Conservation (phyloP, 2,329 filamentous ascomycete genomes). For the Arthrinium puccinioides region DNA sequence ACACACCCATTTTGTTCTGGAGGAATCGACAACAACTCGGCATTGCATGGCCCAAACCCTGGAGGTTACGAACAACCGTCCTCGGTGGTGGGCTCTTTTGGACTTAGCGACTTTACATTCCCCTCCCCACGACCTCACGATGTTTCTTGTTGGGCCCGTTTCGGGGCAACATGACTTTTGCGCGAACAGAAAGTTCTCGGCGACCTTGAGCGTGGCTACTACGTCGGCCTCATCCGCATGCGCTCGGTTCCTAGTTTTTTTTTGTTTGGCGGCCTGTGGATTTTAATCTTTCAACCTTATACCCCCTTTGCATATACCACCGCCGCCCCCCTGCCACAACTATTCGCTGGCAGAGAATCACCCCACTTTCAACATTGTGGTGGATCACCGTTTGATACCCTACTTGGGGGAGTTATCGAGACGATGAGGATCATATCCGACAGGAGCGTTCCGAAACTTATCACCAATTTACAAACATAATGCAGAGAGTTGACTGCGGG, state of each 20-base stretch:
- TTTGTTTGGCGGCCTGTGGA: constrained; percentile 1
- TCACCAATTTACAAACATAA: too few relatives aligned
- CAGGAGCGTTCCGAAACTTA: too few relatives aligned
- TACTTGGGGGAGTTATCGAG: too few relatives aligned
- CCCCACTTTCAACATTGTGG: constrained; percentile 9
- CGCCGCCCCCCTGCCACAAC: not conserved
- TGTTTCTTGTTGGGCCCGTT: constrained; percentile 3
- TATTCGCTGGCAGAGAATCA: constrained; percentile 7
- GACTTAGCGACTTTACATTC: constrained; percentile 16
- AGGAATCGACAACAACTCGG: constrained; percentile 10
- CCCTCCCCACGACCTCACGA: constrained; percentile 18
- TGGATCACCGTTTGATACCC: too few relatives aligned
- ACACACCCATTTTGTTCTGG: constrained; percentile 9
- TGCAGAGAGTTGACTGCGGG: too few relatives aligned
- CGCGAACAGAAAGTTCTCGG: constrained; percentile 6
- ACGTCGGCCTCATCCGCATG: constrained; percentile 13
- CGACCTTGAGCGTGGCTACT: constrained; percentile 19
- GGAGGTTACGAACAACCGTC: constrained; percentile 12
- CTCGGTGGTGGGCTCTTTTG: constrained; percentile 12
- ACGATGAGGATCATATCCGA: too few relatives aligned
- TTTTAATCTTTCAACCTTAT: constrained; percentile 7
- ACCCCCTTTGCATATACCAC: constrained; percentile 7
- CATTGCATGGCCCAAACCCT: constrained; percentile 18
- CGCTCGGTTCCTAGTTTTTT: constrained; percentile 14
- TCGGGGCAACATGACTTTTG: constrained; percentile 2